Conservation (phyloP, 352 stramenopile species). For the Globisporangium paddicum region DNA sequence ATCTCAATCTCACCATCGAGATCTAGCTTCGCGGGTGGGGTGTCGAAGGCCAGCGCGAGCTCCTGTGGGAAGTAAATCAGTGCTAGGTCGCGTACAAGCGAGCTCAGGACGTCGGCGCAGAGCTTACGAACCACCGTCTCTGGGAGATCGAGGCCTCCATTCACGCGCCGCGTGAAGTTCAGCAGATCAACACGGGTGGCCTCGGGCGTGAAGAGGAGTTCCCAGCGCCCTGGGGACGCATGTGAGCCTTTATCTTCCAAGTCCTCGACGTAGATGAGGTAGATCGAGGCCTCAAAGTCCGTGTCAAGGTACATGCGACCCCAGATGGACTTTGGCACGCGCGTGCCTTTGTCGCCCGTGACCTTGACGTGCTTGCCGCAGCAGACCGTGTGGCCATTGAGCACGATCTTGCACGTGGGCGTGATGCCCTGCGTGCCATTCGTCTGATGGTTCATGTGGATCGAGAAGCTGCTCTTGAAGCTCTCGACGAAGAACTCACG, state of each 20-base stretch:
- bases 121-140: slow-evolving; percentile 70
- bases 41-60: slow-evolving; percentile 46
- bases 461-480: slow-evolving; percentile 49
- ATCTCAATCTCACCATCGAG: slow-evolving; percentile 54
- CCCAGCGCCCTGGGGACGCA: slow-evolving; percentile 35
- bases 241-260: slow-evolving; percentile 21
- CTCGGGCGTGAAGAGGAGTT: slow-evolving; percentile 53
- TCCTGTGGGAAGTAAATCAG: slow-evolving; percentile 67
- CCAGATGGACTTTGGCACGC: slow-evolving; percentile 77
- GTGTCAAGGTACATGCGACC: slow-evolving; percentile 72
- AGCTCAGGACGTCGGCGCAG: slow-evolving; percentile 56
- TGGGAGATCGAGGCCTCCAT: slow-evolving; percentile 64
- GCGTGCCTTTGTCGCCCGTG: slow-evolving; percentile 67
- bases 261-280: slow-evolving; percentile 65
- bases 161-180: slow-evolving; percentile 61
- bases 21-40: slow-evolving; percentile 52
- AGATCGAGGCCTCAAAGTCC: slow-evolving; percentile 53
- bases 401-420: slow-evolving; percentile 51
- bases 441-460: slow-evolving; percentile 64
- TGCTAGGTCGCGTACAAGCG: slow-evolving; percentile 51
- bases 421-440: slow-evolving; percentile 65
- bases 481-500: slow-evolving; percentile 67
- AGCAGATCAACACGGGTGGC: slow-evolving; percentile 56
- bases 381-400: slow-evolving; percentile 62
- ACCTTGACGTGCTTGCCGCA: slow-evolving; percentile 76